Percentiles rank a stretch among this genome's conserved stretches.
phyloP scores from a whole-genome alignment of 345 rosid genomes.

The Camelina sativa region DNA sequence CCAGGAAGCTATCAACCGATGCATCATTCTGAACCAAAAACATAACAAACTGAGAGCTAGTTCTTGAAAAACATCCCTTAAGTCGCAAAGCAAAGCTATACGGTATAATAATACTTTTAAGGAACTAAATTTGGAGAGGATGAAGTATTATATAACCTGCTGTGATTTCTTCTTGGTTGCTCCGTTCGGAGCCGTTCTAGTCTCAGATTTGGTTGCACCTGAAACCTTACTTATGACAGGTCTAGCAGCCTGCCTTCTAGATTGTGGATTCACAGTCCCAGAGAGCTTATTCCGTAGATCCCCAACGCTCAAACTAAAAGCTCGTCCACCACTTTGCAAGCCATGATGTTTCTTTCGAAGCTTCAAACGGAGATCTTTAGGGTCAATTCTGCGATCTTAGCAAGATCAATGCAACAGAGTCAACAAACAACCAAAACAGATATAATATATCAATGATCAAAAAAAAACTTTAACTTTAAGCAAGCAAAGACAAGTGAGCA shows the following conservation, averaged over 20 bases:
- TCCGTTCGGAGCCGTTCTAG: slow-evolving; percentile 48
- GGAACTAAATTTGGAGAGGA: slow-evolving; percentile 3
- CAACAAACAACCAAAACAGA: slow-evolving; percentile 44
- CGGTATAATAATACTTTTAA: neutral
- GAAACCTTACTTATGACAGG: slow-evolving; percentile 52
- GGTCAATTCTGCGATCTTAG: slow-evolving; percentile 64
- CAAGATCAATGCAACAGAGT: slow-evolving; percentile 53
- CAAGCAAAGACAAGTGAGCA: slow-evolving; percentile 16
- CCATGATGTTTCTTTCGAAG: slow-evolving; percentile 67
- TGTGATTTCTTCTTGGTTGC: slow-evolving; percentile 55
- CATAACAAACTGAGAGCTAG: neutral
- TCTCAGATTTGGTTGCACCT: slow-evolving; percentile 57
- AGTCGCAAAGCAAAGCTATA: neutral
- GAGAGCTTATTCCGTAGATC: slow-evolving; percentile 87
- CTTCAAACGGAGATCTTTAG: slow-evolving; percentile 80
- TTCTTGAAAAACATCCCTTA: neutral
- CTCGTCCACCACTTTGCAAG: slow-evolving; percentile 55
- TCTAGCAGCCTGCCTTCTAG: slow-evolving; percentile 52
- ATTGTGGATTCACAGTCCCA: slow-evolving; percentile 60
- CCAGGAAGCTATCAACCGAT: slow-evolving; percentile 71
- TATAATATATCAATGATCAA: slow-evolving; percentile 37
- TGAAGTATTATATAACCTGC: slow-evolving; percentile 49
- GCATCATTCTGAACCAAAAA: slow-evolving; percentile 57
- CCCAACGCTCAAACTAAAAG: slow-evolving; percentile 49
- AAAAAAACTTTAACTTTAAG: neutral